These are phyloP conservation scores for Hortaea sp. DNA, from an alignment of 2,329 filamentous ascomycete species.

Conservation along the genomic window DNA sequence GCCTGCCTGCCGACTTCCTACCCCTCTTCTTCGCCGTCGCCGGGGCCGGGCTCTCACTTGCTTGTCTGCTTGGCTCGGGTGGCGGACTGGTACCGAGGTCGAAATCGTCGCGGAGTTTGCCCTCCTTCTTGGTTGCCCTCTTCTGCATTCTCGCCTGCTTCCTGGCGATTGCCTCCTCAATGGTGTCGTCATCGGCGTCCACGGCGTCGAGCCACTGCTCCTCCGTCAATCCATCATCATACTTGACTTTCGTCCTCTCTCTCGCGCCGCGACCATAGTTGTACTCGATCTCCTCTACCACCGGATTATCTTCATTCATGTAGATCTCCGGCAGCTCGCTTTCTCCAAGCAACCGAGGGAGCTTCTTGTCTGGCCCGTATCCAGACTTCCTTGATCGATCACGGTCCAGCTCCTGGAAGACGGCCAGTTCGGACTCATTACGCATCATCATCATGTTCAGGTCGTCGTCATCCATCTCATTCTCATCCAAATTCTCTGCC, in stretches of 20 bases:
- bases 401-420: conserved; percentile 77
- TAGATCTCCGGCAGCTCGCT: conserved; percentile 91
- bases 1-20: conserved; percentile 54
- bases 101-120: conserved; percentile 38
- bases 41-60: conserved; percentile 66
- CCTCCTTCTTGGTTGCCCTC: conserved; percentile 65
- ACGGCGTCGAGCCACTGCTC: conserved; percentile 99
- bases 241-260: conserved; percentile 87
- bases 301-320: conserved; percentile 71
- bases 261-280: conserved; percentile 79
- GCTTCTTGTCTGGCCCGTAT: conserved; percentile 63
- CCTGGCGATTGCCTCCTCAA: conserved; percentile 83
- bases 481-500: conserved; percentile 66
- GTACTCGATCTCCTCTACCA: conserved; percentile 69
- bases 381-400: conserved; percentile 54
- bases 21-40: conserved; percentile 67
- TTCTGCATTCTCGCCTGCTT: conserved; percentile 79
- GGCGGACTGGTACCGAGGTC: conserved; percentile 61
- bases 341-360: conserved; percentile 76
- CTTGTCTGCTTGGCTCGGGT: conserved; percentile 57
- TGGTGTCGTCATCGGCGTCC: conserved; percentile 88
- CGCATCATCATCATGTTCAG: conserved; percentile 90
- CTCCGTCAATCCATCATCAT: conserved; percentile 94
- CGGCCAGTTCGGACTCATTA: conserved; percentile 63
- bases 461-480: conserved; percentile 98